Conservation (phyloP, 495 filamentous ascomycete species). For the Recurvomyces mirabilis region DNA sequence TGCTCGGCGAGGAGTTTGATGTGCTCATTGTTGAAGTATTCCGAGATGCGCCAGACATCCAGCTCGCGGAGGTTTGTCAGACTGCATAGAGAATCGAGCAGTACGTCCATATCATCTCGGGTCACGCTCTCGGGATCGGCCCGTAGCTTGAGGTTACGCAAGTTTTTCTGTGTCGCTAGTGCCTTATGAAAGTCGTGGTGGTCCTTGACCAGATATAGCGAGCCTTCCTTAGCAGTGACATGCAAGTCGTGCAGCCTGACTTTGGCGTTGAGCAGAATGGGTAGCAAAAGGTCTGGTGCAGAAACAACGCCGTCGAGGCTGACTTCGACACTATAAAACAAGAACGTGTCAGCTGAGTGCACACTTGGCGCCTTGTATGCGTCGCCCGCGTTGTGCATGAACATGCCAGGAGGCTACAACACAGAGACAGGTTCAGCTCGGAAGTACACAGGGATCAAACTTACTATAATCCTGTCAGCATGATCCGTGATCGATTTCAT, state of each 20-base stretch:
- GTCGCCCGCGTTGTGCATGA: too few relatives aligned
- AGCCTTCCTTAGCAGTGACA: constrained; percentile 26
- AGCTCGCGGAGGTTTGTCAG: constrained; percentile 41
- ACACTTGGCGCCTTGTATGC: too few relatives aligned
- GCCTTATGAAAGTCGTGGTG: constrained; percentile 43
- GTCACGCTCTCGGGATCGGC: constrained; percentile 40
- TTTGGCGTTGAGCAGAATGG: constrained; percentile 41
- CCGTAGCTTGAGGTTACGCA: constrained; percentile 38
- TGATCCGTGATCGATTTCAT: too few relatives aligned
- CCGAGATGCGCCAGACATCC: constrained; percentile 42
- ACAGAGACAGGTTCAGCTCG: too few relatives aligned
- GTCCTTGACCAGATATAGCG: constrained; percentile 35
- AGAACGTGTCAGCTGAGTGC: too few relatives aligned
- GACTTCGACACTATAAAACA: too few relatives aligned
- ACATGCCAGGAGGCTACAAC: too few relatives aligned
- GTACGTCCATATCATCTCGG: constrained; percentile 36
- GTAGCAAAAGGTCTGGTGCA: constrained; percentile 40
- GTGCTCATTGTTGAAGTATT: constrained; percentile 41
- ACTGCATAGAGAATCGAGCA: constrained; percentile 38
- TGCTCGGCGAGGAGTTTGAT: constrained; percentile 40
- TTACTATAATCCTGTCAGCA: too few relatives aligned
- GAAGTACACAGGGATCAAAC: too few relatives aligned
- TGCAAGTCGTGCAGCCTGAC: constrained; percentile 40
- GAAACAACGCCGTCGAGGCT: constrained; percentile 41
- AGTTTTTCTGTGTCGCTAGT: constrained; percentile 36